Evolutionary conservation across 495 filamentous ascomycete genomes (phyloP), one percentile per base, ranked within the genome.

Genomic region (Daldinia vernicosa): DNA sequence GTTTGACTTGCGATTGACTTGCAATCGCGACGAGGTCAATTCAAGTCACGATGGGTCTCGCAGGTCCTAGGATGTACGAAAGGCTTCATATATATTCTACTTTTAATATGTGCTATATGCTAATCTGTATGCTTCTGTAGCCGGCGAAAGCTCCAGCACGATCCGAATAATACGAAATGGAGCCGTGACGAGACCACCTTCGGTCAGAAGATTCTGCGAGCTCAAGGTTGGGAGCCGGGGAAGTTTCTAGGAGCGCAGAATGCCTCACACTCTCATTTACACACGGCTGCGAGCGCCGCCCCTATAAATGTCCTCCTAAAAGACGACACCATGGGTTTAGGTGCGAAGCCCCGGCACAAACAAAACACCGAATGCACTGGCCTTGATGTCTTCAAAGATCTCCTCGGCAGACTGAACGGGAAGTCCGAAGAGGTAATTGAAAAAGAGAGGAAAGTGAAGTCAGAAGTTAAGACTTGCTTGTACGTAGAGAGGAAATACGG

Each of bases 141-240:
- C 77, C 92, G 88, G 73, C 87, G 85, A 35, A 97, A 95, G 78
- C 86, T 98, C 56, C 90, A 92, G 53, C 81, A 89, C 74, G 95
- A 99, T 81, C 95, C 95, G 14, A 97, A 97, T 78, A 98, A 98
- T 77, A 97, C 92, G 30, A 87, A 87, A 81, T 99, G 95, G 95
- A 87, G 90, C 52, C 89, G 89, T 67, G 90, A 93, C 72, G 93
- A 92, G 67, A 84, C 86, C 51, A 87, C 88, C 54, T 98, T 93
- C 75, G 95, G 95, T 71, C 94, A 97, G 77, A 89, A 86, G 71
- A 92, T 98, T 60, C 88, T 99, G 67, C 88, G 90, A 59, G 83
- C 89, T 1, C 93, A 97, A 74, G 95, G 95, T 52, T 99, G 95
- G 95, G 87, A 87, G 50, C 95, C 95, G 0, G 95, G 95, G 26